Base-by-base conservation (phyloP, 2,329 filamentous ascomycete genomes). In the Xylaria sp. region DNA sequence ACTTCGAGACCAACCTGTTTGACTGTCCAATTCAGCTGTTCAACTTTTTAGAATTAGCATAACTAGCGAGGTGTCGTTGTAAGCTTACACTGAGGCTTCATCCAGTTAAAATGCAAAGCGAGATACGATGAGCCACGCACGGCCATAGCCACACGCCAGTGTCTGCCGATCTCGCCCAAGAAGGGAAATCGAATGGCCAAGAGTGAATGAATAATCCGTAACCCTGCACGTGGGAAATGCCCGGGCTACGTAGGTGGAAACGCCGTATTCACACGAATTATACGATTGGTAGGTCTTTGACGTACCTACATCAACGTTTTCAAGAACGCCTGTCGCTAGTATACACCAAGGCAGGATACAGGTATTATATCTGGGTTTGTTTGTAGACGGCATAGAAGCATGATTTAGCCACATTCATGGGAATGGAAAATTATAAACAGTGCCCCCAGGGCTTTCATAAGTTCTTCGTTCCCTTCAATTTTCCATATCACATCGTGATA, bases 101-200 rank as follows among this genome's bases (percentile, higher is more conserved):
- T 27, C 63, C 58, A 63, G 54, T 66, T 6, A 63, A 42, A 49
- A 25, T 13, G 54, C 47, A 55, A 13, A 25, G 42, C 61, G 61
- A 67, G 3, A 67, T 55, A 60, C 65, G 54, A n/a, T 25, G 3
- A n/a, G 27, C 44, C 27, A 20, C 17, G 65, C 65, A 50, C 17
- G 17, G 42, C n/a, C 42, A 44, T 42, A 56, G 65, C 60, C 54
- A 61, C 57, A 44, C 44, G n/a, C 29, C n/a, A 10, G 38, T 15
- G 17, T 29, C 17, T 36, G 38, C 29, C 44, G 56, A 58, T 65
- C 65, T 50, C 25, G 17, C 29, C 65, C 45, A 38, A 54, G 20
- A 39, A n/a, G 27, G 44, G 49, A 61, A 65, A 31, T 31, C 9
- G 27, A 53, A 39, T 56, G 65, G 65, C 65, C 65, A 67, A 67